Evolutionary conservation across 306 rosid genomes (phyloP).

Genomic region (Quercus aquifolioides): DNA sequence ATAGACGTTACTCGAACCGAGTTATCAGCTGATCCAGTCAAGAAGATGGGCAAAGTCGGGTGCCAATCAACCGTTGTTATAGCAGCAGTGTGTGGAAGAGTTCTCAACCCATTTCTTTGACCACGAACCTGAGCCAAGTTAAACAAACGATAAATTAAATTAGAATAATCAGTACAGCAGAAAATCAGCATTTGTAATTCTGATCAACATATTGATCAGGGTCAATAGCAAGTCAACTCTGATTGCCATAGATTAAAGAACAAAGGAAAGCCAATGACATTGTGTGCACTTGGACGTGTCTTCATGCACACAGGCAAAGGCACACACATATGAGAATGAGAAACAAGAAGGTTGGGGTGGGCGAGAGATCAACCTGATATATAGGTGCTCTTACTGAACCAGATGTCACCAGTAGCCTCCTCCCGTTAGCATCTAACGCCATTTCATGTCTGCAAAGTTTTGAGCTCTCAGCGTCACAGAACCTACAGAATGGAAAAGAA

Average conservation of each 20-base stretch:
- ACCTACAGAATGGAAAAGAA: slow-evolving; percentile 35
- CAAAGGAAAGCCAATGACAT: slow-evolving; percentile 2
- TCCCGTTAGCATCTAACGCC: slow-evolving; percentile 88
- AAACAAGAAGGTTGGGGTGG: background rate
- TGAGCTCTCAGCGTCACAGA: slow-evolving; percentile 57
- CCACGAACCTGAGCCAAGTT: slow-evolving; percentile 63
- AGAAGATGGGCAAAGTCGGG: slow-evolving; percentile 79
- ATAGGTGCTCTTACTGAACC: slow-evolving; percentile 80
- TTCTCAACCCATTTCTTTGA: slow-evolving; percentile 59
- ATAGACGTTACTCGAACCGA: slow-evolving; percentile 81
- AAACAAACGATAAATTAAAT: background rate
- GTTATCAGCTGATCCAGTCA: slow-evolving; percentile 96
- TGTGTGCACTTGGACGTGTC: background rate
- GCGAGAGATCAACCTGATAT: slow-evolving; percentile 62
- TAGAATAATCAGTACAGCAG: background rate
- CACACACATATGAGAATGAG: background rate
- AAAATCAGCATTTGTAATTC: background rate
- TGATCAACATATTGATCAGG: background rate
- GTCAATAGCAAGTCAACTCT: background rate
- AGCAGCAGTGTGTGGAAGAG: slow-evolving; percentile 78
- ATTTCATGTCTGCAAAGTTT: slow-evolving; percentile 77
- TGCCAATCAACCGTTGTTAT: slow-evolving; percentile 97
- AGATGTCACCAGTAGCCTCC: slow-evolving; percentile 79
- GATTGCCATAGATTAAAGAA: background rate
- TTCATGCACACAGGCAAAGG: background rate